A percentile compares a stretch with the other conserved stretches of the same genome.
phyloP scores from a whole-genome alignment of 495 filamentous ascomycete species.

The Cudoniella acicularis region DNA sequence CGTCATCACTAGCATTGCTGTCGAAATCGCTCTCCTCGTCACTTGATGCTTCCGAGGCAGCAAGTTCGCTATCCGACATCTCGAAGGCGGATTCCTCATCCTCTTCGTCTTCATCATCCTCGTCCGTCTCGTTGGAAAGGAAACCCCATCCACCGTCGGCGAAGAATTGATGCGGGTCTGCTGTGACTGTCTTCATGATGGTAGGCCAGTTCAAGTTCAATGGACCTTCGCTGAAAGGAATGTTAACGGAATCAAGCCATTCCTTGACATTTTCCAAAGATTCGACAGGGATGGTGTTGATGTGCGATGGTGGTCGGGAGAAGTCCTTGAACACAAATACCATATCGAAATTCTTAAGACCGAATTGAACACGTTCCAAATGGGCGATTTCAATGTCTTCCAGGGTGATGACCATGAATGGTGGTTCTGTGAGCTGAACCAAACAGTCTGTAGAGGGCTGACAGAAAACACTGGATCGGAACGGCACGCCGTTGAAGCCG shows the following conservation, averaged over 20 bases:
- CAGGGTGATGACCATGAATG: conserved; percentile 90
- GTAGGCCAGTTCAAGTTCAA: conserved; percentile 97
- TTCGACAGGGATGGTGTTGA: conserved; percentile 98
- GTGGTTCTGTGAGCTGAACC: conserved; percentile 96
- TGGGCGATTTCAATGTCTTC: conserved; percentile 96
- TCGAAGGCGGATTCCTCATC: conserved; percentile 92
- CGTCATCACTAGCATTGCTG: conserved; percentile 80
- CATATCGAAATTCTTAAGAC: conserved; percentile 98
- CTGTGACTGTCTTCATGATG: conserved; percentile 98
- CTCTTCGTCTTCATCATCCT: conserved; percentile 73
- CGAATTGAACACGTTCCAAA: conserved; percentile 95
- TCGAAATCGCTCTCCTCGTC: conserved; percentile 92
- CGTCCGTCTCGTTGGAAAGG: conserved; percentile 81
- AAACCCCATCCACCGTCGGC: conserved; percentile 94
- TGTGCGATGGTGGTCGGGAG: conserved; percentile 76
- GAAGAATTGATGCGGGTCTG: conserved; percentile 93
- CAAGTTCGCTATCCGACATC: conserved; percentile 77
- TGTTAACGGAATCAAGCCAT: conserved; percentile 93
- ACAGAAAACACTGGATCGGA: conserved; percentile 88
- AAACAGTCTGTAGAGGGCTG: conserved; percentile 96
- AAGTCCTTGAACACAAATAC: conserved; percentile 99
- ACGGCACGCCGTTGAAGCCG: conserved; percentile 94
- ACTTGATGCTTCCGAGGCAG: conserved; percentile 70
- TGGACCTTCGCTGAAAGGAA: conserved; percentile 90
- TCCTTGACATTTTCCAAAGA: conserved; percentile 93